phyloP scores from a whole-genome alignment of 441 rosid genomes.

The Brassica balearica region DNA sequence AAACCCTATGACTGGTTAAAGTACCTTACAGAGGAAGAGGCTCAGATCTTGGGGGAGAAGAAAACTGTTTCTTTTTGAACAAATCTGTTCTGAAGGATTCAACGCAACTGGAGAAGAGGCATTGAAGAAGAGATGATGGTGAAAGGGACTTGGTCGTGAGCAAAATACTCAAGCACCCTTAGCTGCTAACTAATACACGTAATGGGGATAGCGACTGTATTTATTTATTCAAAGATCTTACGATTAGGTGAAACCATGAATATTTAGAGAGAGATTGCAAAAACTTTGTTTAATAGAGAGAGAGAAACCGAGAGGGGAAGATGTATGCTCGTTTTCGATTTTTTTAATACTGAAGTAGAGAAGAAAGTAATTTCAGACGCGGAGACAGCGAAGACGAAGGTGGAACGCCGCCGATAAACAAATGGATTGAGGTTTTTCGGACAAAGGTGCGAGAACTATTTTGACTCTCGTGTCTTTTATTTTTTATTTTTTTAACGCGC shows the following conservation, averaged over 20 bases:
- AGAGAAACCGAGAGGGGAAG: slow-evolving; percentile 16
- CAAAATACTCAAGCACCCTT: slow-evolving; percentile 49
- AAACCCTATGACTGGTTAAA: not conserved
- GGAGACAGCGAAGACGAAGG: slow-evolving; percentile 26
- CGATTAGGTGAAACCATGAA: not conserved
- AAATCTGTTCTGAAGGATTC: slow-evolving; percentile 39
- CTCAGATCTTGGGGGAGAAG: slow-evolving; percentile 38
- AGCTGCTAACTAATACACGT: slow-evolving; percentile 45
- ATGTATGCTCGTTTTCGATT: slow-evolving; percentile 17
- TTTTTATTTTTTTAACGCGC: slow-evolving; percentile 18
- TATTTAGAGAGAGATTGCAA: not conserved
- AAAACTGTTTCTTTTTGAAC: slow-evolving; percentile 4
- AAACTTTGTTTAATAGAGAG: not conserved
- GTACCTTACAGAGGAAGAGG: slow-evolving; percentile 36
- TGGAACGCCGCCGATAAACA: slow-evolving; percentile 32
- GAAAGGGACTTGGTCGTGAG: slow-evolving; percentile 55
- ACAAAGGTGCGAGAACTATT: slow-evolving; percentile 33
- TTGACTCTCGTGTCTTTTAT: not conserved
- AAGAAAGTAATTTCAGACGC: slow-evolving; percentile 18
- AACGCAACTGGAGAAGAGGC: slow-evolving; percentile 40
- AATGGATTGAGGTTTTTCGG: slow-evolving; percentile 34
- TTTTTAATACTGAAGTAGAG: slow-evolving; percentile 9
- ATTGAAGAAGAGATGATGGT: slow-evolving; percentile 27
- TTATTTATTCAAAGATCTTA: slow-evolving; percentile 30
- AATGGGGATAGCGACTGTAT: slow-evolving; percentile 14